Base-by-base conservation (phyloP, 257 asterid species). In the Solanum neorickii region DNA sequence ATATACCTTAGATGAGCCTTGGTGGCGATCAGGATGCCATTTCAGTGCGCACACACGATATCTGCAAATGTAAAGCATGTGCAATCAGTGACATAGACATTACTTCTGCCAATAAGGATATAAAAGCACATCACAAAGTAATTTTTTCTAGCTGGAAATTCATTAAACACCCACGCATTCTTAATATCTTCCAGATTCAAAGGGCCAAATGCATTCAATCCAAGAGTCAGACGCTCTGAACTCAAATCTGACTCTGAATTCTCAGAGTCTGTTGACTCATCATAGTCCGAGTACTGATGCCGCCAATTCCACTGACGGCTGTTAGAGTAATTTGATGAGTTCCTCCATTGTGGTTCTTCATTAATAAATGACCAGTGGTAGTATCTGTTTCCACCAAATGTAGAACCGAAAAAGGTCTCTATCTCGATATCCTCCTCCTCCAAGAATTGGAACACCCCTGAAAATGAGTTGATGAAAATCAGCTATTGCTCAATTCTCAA, bases 21-120 rank as follows among this genome's bases (percentile, higher is more conserved):
- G 95, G 91, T 95, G 99, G 52, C 99, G 98, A 90, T 97, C 99
- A 23, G 99, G 99, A 90, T 97, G 99, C 99, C 99, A 97, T 92
- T 95, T 95, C 86, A 97, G 88, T 13, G 99, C 99, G 85, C 98
- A 95, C 42, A 92, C 87, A 80, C 98, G 97, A 80, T 97, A 97
- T 88, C 99, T 97, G 94, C 85, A 91, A 88, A 42, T 44, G 41
- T 25, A 78, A 78, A 78, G 65, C 84, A 44, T 78, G 84, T 78
- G 41, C 41, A 46, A 46, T 78, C 65, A 78, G 65, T 78, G 65
- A 78, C 15, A 25, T 25, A 78, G n/a, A 46, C 25, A 27, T 42
- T 44, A n/a, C 62, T n/a, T 77, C 25, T n/a, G 39, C 9, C n/a
- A 77, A 77, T 44, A 44, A 15, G 39, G 39, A 25, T 77, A 75